Percentiles rank a stretch among this genome's conserved stretches.
Conservation (phyloP, 2,329 filamentous ascomycete genomes). For the Nannizzia gypsea region DNA sequence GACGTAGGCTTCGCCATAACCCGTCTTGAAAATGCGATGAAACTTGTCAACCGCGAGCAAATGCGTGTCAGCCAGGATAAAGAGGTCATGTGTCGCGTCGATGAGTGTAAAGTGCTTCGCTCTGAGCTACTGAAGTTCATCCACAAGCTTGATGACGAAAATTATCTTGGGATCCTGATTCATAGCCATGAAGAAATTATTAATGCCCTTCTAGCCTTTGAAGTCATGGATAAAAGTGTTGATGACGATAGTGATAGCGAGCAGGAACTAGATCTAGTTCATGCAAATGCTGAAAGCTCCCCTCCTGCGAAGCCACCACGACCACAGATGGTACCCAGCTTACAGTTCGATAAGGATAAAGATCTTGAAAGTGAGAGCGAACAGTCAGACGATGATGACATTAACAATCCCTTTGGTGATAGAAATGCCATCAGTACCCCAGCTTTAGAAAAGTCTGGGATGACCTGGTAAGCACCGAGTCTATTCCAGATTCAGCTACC, state of each 20-base stretch:
- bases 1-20: constrained; percentile 83
- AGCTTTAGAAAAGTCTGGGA: constrained; percentile 22
- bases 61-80: constrained; percentile 79
- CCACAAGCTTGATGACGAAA: constrained; percentile 77
- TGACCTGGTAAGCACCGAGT: constrained; percentile 24
- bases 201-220: constrained; percentile 81
- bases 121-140: constrained; percentile 84
- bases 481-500: not conserved
- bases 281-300: constrained; percentile 31
- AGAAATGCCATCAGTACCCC: constrained; percentile 48
- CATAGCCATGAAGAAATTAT: constrained; percentile 96
- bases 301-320: constrained; percentile 26
- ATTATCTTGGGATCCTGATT: constrained; percentile 81
- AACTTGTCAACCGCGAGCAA: constrained; percentile 78
- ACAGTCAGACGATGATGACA: constrained; percentile 54
- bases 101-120: constrained; percentile 73
- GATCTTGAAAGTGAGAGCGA: constrained; percentile 40
- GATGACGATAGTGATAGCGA: constrained; percentile 55
- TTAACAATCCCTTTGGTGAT: constrained; percentile 81
- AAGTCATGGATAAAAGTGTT: constrained; percentile 63
- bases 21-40: constrained; percentile 75
- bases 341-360: constrained; percentile 39
- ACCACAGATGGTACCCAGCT: constrained; percentile 37
- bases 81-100: constrained; percentile 63
- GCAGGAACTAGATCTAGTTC: constrained; percentile 34